Evolutionary conservation across 345 rosid genomes (phyloP).

Genomic region (Salix arbutifolia): DNA sequence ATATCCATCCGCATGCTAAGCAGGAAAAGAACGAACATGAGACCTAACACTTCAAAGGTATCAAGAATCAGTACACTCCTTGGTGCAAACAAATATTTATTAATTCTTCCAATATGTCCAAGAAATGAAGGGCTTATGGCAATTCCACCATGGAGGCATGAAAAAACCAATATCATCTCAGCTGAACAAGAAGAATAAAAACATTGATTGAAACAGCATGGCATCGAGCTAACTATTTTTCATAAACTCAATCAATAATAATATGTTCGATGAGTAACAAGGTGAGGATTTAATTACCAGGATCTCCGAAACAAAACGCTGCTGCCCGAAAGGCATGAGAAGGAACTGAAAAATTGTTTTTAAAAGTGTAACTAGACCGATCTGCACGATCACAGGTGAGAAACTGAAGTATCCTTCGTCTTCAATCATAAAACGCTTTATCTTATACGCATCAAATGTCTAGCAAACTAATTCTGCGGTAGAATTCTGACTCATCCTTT

Average conservation of each 20-base stretch:
- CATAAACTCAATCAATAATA: too few species aligned
- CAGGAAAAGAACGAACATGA: constrained; percentile 31
- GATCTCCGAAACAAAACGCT: constrained; percentile 30
- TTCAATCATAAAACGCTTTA: constrained; percentile 2
- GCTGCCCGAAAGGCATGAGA: constrained; percentile 32
- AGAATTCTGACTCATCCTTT: too few species aligned
- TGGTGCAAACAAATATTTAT: constrained; percentile 13
- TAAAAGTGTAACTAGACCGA: constrained; percentile 21
- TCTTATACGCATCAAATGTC: neutral
- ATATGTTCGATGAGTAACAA: neutral
- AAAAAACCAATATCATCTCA: neutral
- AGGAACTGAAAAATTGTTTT: constrained; percentile 19
- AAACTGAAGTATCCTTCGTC: constrained; percentile 6
- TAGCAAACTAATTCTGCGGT: neutral
- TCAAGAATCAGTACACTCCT: constrained; percentile 21
- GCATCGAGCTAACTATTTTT: neutral
- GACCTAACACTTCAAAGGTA: constrained; percentile 26
- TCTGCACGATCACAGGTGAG: constrained; percentile 28
- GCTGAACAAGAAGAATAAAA: too few species aligned
- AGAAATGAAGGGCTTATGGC: constrained; percentile 36
- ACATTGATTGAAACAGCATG: neutral
- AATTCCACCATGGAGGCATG: constrained; percentile 34
- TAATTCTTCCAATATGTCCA: constrained; percentile 18
- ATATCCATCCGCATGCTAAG: constrained; percentile 35
- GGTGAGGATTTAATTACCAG: constrained; percentile 20